Conservation (phyloP, 306 rosid genomes). For the Trichosanthes truncata region DNA sequence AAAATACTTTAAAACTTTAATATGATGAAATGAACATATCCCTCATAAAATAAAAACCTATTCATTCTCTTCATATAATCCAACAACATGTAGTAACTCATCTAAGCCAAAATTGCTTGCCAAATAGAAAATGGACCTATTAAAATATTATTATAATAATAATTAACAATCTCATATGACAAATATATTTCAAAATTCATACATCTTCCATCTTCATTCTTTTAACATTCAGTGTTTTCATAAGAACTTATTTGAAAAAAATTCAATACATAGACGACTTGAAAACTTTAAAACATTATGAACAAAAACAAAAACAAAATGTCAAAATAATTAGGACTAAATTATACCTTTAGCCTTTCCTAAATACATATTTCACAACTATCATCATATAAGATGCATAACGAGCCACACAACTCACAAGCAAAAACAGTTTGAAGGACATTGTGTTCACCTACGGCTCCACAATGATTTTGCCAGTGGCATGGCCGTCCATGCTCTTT, state of each 20-base stretch:
- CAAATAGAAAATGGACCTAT: not conserved
- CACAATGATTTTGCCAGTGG: conserved; percentile 60
- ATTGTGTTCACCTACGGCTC: conserved; percentile 20
- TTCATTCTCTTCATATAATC: too few species aligned
- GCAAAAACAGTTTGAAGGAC: not conserved
- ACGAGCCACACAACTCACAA: not conserved
- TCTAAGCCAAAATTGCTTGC: not conserved
- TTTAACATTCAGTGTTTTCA: not conserved
- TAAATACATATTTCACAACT: not conserved
- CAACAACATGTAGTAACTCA: not conserved
- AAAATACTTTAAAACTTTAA: too few species aligned
- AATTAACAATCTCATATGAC: not conserved
- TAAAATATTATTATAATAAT: not conserved
- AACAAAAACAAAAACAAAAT: not conserved
- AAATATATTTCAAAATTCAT: not conserved
- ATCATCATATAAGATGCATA: not conserved
- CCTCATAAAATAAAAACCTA: too few species aligned
- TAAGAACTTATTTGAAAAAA: not conserved
- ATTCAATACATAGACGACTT: not conserved
- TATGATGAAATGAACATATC: too few species aligned
- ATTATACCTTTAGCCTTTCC: not conserved
- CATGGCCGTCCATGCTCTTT: conserved; percentile 50
- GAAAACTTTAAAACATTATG: not conserved
- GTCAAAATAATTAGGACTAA: not conserved
- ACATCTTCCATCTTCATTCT: not conserved